These are phyloP conservation scores for Ustilago nuda DNA, from an alignment of 1,284 basidiomycete genomes.

Conservation along the genomic window DNA sequence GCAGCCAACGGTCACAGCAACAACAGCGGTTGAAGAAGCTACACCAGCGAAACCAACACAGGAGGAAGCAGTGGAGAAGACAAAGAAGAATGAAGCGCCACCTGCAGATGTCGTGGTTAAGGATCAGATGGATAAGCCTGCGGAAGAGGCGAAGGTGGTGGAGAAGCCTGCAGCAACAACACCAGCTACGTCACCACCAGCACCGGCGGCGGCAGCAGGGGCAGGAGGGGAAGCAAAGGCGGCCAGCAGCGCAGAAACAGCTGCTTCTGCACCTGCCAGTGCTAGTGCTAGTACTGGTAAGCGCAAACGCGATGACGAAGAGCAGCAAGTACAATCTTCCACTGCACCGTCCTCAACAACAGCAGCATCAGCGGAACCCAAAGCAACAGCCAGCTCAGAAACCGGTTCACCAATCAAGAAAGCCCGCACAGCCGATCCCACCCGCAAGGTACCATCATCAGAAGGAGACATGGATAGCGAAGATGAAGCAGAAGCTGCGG, in stretches of 20 bases:
- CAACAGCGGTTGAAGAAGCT: neutral
- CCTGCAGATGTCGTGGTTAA: conserved; percentile 43
- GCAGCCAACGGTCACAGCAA: neutral
- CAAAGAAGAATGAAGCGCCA: conserved; percentile 16
- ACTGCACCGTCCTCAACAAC: neutral
- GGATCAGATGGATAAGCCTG: conserved; percentile 22
- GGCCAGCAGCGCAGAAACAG: neutral
- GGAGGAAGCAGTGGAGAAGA: conserved; percentile 3
- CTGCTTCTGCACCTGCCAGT: conserved; percentile 4
- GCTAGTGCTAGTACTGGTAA: conserved; percentile 7
- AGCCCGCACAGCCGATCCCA: conserved; percentile 15
- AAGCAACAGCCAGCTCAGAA: neutral
- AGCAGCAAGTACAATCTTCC: neutral
- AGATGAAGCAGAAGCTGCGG: conserved; percentile 41
- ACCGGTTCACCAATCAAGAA: conserved; percentile 27
- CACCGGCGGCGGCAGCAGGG: neutral
- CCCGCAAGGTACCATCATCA: conserved; percentile 15
- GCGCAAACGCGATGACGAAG: conserved; percentile 32
- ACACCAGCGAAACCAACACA: neutral
- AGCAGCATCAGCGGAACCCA: neutral
- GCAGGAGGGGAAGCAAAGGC: neutral
- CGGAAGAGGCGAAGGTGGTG: neutral
- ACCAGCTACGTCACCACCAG: neutral
- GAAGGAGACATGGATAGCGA: conserved; percentile 43
- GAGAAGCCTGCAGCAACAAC: neutral